These are phyloP conservation scores for Rhynchospora breviuscula DNA, from an alignment of 176 grass and related monocot species.

Conservation along the genomic window DNA sequence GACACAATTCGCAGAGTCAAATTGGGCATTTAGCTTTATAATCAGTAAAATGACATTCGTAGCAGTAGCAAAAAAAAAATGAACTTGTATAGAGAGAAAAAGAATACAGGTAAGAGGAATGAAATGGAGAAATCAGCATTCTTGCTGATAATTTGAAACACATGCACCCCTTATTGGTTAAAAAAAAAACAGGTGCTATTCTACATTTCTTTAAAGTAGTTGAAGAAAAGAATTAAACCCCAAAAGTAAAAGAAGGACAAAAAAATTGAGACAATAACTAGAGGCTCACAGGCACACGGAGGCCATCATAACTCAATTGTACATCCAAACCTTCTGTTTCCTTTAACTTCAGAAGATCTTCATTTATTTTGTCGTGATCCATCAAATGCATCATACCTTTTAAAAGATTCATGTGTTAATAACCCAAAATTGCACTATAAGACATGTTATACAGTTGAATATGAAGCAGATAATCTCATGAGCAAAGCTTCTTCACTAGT, in stretches of 20 bases:
- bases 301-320: constrained; percentile 90
- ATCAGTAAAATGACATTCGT: neutral
- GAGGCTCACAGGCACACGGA: constrained; percentile 74
- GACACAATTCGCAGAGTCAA: neutral
- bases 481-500: neutral
- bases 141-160: neutral
- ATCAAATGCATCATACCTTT: constrained; percentile 99
- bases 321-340: constrained; percentile 79
- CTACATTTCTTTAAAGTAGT: constrained; percentile 13
- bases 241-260: constrained; percentile 8
- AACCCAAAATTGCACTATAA: constrained; percentile 22
- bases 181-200: neutral
- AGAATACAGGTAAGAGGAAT: neutral
- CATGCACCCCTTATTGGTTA: neutral
- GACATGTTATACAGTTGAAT: constrained; percentile 4
- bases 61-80: neutral
- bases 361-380: constrained; percentile 84
- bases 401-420: constrained; percentile 28
- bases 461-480: constrained; percentile 13
- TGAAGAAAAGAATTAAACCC: constrained; percentile 5
- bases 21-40: neutral
- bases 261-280: constrained; percentile 25
- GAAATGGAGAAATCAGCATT: constrained; percentile 13
- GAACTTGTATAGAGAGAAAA: neutral
- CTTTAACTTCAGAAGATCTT: constrained; percentile 61